Base-by-base conservation (phyloP, 2,329 filamentous ascomycete species). In the Ilyonectria sp. region DNA sequence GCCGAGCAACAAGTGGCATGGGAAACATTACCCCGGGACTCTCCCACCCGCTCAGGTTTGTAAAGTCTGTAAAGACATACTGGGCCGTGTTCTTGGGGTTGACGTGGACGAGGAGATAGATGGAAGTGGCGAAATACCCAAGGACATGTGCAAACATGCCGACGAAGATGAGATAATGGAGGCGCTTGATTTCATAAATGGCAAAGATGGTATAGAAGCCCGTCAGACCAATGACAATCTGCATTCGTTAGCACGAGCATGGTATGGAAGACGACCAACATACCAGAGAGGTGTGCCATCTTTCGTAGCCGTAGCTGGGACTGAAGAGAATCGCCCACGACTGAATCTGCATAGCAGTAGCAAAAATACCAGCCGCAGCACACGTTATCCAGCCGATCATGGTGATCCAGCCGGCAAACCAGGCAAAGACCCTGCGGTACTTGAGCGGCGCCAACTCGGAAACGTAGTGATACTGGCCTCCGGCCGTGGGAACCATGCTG, bases 21-120 rank as follows among this genome's bases (percentile, higher is more conserved):
- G 5, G 35, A n/a, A 72, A 26, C 71, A 71, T 17, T 68, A 69
- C 55, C n/a, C 56, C 63, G 11, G 63, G 58, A 23, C 33, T 60
- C n/a, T 60, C 49, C 63, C 63, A 65, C 1, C 63, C 63, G 21
- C 63, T 60, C 21, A 65, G 15, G 23, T 65, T 65, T 2, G 56
- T 60, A 44, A 50, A 65, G 50, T 65, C 63, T 1, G 21, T 56
- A 37, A 65, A 65, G 21, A 65, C 63, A 11, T 65, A 65, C 5
- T 37, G 19, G 9, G 63, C 56, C 8, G 56, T 43, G 35, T 65
- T 60, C 26, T 65, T 65, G 13, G 37, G 47, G 1, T 56, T 11
- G 5, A 60, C 50, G 11, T 65, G 56, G 6, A 60, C 50, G 10
- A 65, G 56, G 19, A 65, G 56, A n/a, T 65, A 65, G 9, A 60